Conservation (phyloP, 371 early-diverging fungal species). For the Saksenaea oblongispora region DNA sequence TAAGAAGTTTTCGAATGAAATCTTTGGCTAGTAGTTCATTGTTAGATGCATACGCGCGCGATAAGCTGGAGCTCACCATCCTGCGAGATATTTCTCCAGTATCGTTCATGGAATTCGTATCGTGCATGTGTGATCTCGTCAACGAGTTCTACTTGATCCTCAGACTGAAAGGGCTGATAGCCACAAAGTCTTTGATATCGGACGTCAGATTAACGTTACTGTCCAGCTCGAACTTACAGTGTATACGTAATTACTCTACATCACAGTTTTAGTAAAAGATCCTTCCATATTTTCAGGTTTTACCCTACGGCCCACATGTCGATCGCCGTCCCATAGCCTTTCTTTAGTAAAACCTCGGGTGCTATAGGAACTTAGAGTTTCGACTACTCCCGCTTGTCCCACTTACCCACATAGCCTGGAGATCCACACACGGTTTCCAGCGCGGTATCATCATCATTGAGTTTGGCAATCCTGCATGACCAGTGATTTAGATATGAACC, state of each 20-base stretch:
- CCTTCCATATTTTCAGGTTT: slow-evolving; percentile 3
- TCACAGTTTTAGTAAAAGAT: not conserved
- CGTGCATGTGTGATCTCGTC: slow-evolving; percentile 64
- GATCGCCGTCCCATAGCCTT: slow-evolving; percentile 75
- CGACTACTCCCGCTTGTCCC: not conserved
- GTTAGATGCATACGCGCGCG: not conserved
- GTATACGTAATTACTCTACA: slow-evolving; percentile 68
- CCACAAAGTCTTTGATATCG: slow-evolving; percentile 51
- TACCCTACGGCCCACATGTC: slow-evolving; percentile 83
- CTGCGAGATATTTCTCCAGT: slow-evolving; percentile 76
- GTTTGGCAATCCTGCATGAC: slow-evolving; percentile 4
- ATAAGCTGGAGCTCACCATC: slow-evolving; percentile 39
- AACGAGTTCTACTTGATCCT: slow-evolving; percentile 59
- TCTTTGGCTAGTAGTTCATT: slow-evolving; percentile 68
- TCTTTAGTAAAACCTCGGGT: slow-evolving; percentile 79
- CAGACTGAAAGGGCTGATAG: slow-evolving; percentile 70
- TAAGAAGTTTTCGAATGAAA: slow-evolving; percentile 78
- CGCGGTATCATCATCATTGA: slow-evolving; percentile 32
- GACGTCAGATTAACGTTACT: slow-evolving; percentile 13
- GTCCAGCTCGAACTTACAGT: slow-evolving; percentile 40
- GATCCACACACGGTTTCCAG: slow-evolving; percentile 63
- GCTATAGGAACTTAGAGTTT: slow-evolving; percentile 40
- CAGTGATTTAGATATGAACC: not conserved
- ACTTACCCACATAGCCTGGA: slow-evolving; percentile 51
- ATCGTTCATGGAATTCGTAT: slow-evolving; percentile 74